A percentile compares a stretch with the other conserved stretches of the same genome.
Evolutionary conservation across 2,329 filamentous ascomycete species (phyloP).

Genomic region (Talaromyces pinophilus): DNA sequence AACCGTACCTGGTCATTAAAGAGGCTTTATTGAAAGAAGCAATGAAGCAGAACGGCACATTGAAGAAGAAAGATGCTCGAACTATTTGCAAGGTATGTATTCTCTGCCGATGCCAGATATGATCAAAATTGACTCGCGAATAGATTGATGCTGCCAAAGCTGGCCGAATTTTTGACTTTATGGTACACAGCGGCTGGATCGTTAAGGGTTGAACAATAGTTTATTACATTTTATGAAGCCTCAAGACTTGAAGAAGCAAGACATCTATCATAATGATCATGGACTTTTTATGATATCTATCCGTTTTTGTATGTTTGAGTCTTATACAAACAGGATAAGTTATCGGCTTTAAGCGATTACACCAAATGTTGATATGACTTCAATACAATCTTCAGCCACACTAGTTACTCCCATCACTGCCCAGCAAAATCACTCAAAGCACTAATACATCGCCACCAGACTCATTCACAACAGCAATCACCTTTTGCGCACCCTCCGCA

Average conservation of each 20-base stretch:
- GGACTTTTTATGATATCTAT: not conserved
- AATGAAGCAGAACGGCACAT: constrained; percentile 77
- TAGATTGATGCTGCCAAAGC: constrained; percentile 82
- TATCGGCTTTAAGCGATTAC: not conserved
- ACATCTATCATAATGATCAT: not conserved
- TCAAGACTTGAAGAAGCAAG: not conserved
- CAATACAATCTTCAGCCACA: not conserved
- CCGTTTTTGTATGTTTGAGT: not conserved
- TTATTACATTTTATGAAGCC: not conserved
- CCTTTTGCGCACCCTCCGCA: not conserved
- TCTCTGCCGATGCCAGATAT: not conserved
- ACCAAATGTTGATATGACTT: not conserved
- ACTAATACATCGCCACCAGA: not conserved
- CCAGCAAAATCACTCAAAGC: not conserved
- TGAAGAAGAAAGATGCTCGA: constrained; percentile 93
- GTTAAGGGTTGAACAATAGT: constrained; percentile 62
- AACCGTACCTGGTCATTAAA: constrained; percentile 93
- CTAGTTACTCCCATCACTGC: not conserved
- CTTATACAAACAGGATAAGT: not conserved
- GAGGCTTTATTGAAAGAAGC: constrained; percentile 89
- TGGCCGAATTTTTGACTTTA: constrained; percentile 87
- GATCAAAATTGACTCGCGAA: constrained; percentile 19
- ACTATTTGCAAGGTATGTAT: constrained; percentile 68
- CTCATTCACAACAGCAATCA: not conserved
- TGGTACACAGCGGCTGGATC: constrained; percentile 90